Conservation (phyloP, 495 filamentous ascomycete species). For the Penicillium soppii region DNA sequence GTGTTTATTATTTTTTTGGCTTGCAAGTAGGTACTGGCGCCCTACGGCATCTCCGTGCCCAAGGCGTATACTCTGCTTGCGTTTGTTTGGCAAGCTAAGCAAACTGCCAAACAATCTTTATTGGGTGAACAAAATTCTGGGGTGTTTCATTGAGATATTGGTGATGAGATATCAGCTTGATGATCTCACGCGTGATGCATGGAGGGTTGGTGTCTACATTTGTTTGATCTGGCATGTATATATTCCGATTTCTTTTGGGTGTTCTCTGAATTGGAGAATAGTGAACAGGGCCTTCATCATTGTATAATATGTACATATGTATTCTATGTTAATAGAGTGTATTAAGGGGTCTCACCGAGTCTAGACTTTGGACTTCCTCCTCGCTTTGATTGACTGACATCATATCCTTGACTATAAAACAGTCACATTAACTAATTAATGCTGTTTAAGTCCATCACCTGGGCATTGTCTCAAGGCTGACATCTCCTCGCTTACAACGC, state of each 20-base stretch:
- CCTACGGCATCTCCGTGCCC: neutral
- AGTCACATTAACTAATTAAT: neutral
- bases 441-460: too few relatives aligned
- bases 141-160: too few relatives aligned
- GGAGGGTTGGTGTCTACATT: neutral
- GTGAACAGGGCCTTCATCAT: neutral
- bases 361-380: neutral
- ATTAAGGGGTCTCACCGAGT: neutral
- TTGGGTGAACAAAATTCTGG: too few relatives aligned
- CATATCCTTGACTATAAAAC: neutral
- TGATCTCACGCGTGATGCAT: constrained; percentile 5
- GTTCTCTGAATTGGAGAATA: constrained; percentile 4
- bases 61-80: neutral
- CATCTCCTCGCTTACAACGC: constrained; percentile 10
- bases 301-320: constrained; percentile 3
- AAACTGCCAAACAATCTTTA: neutral
- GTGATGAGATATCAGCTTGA: neutral
- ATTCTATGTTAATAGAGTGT: neutral
- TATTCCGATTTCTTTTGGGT: neutral
- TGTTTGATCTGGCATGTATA: neutral
- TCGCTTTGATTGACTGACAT: neutral
- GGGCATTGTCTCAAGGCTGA: too few relatives aligned
- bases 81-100: neutral
- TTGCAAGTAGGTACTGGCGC: neutral
- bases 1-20: neutral